These are phyloP conservation scores for Beauveria bassiana DNA, from an alignment of 2,329 filamentous ascomycete species.

Conservation along the genomic window DNA sequence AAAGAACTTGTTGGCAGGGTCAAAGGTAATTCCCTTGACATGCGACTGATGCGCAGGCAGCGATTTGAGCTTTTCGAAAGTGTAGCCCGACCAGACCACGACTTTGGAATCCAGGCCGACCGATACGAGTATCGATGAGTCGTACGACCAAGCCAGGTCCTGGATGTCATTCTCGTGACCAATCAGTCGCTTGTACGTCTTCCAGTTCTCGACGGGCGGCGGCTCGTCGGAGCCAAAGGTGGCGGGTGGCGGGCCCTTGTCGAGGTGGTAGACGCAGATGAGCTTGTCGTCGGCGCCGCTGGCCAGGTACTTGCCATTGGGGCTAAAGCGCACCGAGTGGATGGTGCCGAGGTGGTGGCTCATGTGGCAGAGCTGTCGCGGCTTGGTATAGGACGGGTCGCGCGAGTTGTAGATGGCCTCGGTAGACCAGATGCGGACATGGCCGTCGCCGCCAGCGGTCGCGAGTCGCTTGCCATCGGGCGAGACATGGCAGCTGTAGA, in stretches of 20 bases:
- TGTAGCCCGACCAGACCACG: slow-evolving; percentile 96
- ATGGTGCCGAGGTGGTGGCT: slow-evolving; percentile 98
- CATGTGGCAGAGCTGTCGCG: slow-evolving; percentile 93
- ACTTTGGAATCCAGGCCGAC: slow-evolving; percentile 97
- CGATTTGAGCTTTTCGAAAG: slow-evolving; percentile 95
- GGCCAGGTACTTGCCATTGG: slow-evolving; percentile 88
- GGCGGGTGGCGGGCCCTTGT: slow-evolving; percentile 69
- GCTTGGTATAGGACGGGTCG: slow-evolving; percentile 62
- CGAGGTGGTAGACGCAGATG: slow-evolving; percentile 91
- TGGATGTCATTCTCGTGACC: slow-evolving; percentile 99
- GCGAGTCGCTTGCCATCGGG: slow-evolving; percentile 87
- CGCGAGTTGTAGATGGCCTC: slow-evolving; percentile 82
- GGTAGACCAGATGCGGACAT: slow-evolving; percentile 96
- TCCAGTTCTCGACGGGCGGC: slow-evolving; percentile 95
- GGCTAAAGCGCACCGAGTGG: slow-evolving; percentile 92
- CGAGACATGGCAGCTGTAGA: slow-evolving; percentile 96
- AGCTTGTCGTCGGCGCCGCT: slow-evolving; percentile 98
- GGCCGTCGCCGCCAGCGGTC: slow-evolving; percentile 92
- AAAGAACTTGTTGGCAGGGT: slow-evolving; percentile 98
- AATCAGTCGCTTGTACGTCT: slow-evolving; percentile 84
- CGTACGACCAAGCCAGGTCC: slow-evolving; percentile 92
- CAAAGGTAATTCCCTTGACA: slow-evolving; percentile 97
- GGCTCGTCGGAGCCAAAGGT: slow-evolving; percentile 87
- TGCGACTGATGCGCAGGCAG: slow-evolving; percentile 90
- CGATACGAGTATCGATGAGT: slow-evolving; percentile 91